Evolutionary conservation across 1,284 basidiomycete genomes (phyloP), one percentile per base, ranked within the genome.

Genomic region (Apiotrichum laibachii): DNA sequence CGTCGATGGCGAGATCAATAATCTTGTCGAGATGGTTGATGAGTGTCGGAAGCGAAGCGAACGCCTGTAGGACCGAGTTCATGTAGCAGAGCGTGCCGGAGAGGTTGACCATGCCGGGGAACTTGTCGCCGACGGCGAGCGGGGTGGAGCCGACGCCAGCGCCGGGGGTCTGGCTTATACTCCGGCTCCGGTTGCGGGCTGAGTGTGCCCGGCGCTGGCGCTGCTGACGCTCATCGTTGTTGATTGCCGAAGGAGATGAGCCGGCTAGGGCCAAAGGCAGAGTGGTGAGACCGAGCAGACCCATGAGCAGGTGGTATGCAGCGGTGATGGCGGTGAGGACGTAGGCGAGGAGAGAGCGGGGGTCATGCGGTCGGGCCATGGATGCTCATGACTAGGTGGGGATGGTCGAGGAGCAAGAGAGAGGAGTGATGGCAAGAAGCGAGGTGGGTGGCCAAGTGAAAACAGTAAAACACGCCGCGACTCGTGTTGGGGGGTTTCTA

Each of bases 31-130:
- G 82, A 68, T 91, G 85, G 0, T 85, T 84, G 63, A 86, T 83
- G 5, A 94, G 82, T 62, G 90, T 88, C 42, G 84, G 82, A 43
- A 93, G 79, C 1, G 92, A 93, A 16, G 92, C 88, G 71, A 93
- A 80, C 37, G 91, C 91, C 84, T 94, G 92, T 12, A 95, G 79
- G 5, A 91, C 92, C 15, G 91, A 90, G 73, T 96, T 93, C 86
- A 95, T 89, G 80, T 94, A 96, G 72, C 92, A 95, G 64, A 94
- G 89, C 53, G 90, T 93, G 11, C 92, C 92, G n/a, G 89, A 91
- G 40, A 92, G 86, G 71, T 96, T 95, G 68, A 93, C 88, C 56
- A 95, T 85, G 2, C 91, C 92, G 7, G 90, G 88, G 77, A 89
- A 94, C 37, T 43, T 44, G 59, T 63, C 62, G 19, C 49, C 49